Conservation (phyloP, 148 eudicot species). For the Dianthus caryophyllus region DNA sequence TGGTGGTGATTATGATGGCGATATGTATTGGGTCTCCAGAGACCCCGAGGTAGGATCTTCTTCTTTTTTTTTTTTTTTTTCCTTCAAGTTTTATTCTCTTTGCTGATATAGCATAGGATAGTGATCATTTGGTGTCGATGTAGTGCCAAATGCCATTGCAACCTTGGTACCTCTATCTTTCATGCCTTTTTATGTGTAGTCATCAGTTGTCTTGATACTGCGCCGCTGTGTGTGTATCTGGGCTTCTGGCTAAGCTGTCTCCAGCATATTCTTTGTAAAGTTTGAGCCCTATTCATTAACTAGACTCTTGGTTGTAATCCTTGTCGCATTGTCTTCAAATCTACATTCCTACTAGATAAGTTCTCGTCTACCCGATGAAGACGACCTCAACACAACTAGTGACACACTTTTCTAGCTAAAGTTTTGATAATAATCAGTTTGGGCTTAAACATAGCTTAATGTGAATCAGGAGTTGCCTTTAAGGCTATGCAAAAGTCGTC, state of each 20-base stretch:
- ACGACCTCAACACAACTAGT: not conserved
- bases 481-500: no score
- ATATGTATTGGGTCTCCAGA: conserved; percentile 73
- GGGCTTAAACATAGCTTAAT: not conserved
- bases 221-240: no score
- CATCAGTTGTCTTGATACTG: no score
- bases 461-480: not conserved
- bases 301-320: no score
- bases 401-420: not conserved
- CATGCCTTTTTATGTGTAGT: no score
- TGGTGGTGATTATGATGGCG: conserved; percentile 91
- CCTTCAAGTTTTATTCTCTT: not conserved
- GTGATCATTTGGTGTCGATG: not conserved
- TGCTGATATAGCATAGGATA: not conserved
- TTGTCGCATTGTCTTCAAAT: not conserved
- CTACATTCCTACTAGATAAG: not conserved
- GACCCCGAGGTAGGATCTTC: conserved; percentile 46
- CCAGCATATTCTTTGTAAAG: no score
- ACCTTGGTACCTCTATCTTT: no score
- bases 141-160: not conserved
- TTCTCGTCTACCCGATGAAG: not conserved
- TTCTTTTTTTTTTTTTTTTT: conserved; percentile 5
- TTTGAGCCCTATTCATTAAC: no score
- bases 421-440: not conserved
- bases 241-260: no score